Conservation (phyloP, 2,329 filamentous ascomycete species). For the Thermomyces lanuginosus region DNA sequence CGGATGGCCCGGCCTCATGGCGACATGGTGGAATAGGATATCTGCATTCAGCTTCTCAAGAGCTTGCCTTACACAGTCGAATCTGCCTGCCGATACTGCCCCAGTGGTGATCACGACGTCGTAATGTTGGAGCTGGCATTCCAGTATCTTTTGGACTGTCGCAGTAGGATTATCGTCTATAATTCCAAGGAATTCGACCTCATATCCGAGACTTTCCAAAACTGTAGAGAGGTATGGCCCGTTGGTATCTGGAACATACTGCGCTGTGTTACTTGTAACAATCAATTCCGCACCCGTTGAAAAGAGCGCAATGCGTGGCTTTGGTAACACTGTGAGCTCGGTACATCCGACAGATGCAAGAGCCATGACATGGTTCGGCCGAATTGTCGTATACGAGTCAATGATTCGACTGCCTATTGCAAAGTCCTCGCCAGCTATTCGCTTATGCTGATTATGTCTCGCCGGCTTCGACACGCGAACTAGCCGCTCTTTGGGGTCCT, state of each 20-base stretch:
- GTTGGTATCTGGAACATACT: constrained; percentile 10
- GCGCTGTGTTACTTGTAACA: neutral
- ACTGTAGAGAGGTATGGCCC: constrained; percentile 12
- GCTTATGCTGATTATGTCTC: constrained; percentile 7
- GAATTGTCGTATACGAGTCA: constrained; percentile 6
- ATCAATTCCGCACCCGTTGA: constrained; percentile 10
- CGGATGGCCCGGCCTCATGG: constrained; percentile 16
- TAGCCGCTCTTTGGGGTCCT: constrained; percentile 1
- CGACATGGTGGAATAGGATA: constrained; percentile 13
- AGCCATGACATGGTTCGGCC: constrained; percentile 11
- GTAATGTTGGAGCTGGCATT: constrained; percentile 3
- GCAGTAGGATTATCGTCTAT: constrained; percentile 8
- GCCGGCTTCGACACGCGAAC: constrained; percentile 9
- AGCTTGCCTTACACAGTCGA: constrained; percentile 11
- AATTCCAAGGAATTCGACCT: constrained; percentile 11
- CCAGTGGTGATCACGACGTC: constrained; percentile 16
- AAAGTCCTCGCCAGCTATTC: constrained; percentile 12
- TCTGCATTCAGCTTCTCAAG: constrained; percentile 10
- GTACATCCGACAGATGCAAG: constrained; percentile 10
- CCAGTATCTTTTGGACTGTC: constrained; percentile 6
- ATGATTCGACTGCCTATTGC: constrained; percentile 8
- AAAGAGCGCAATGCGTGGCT: constrained; percentile 8
- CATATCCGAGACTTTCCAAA: constrained; percentile 6
- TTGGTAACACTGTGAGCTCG: constrained; percentile 7
- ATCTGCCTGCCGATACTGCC: constrained; percentile 15